These are phyloP conservation scores for Rhizopogon roseolus DNA, from an alignment of 768 basidiomycete species.

Conservation along the genomic window DNA sequence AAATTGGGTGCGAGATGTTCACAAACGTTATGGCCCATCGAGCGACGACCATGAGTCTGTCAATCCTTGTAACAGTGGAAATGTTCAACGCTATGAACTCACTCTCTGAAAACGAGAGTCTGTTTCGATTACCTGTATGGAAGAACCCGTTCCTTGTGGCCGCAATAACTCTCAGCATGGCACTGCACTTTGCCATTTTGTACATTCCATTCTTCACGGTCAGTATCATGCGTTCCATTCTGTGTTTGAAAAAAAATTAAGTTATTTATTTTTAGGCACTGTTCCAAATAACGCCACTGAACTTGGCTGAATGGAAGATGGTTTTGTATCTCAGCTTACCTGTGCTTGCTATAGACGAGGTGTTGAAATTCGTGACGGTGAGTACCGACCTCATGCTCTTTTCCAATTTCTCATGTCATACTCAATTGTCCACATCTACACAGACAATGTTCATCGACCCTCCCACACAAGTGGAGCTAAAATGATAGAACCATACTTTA, in stretches of 20 bases:
- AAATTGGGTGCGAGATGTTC: constrained; percentile 96
- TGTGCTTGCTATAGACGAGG: constrained; percentile 85
- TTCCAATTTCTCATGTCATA: constrained; percentile 5
- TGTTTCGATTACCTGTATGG: constrained; percentile 88
- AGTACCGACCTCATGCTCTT: constrained; percentile 17
- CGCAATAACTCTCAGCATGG: constrained; percentile 89
- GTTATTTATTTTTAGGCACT: constrained; percentile 43
- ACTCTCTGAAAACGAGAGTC: constrained; percentile 92
- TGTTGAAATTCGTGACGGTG: constrained; percentile 80
- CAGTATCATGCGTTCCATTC: constrained; percentile 23
- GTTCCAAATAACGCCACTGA: constrained; percentile 91
- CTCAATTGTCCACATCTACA: neutral
- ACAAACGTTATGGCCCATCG: constrained; percentile 78
- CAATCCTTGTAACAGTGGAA: constrained; percentile 92
- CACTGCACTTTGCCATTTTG: constrained; percentile 87
- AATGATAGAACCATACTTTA: neutral
- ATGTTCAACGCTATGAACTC: constrained; percentile 99
- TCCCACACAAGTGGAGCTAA: constrained; percentile 46
- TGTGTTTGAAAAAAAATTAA: neutral
- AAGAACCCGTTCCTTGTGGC: constrained; percentile 90
- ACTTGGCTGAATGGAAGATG: constrained; percentile 94
- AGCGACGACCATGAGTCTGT: constrained; percentile 95
- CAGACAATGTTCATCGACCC: constrained; percentile 58
- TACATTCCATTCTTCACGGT: constrained; percentile 97
- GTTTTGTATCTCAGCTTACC: constrained; percentile 86